phyloP scores from a whole-genome alignment of 2,329 filamentous ascomycete species.

The Pestalotiopsis sp. region DNA sequence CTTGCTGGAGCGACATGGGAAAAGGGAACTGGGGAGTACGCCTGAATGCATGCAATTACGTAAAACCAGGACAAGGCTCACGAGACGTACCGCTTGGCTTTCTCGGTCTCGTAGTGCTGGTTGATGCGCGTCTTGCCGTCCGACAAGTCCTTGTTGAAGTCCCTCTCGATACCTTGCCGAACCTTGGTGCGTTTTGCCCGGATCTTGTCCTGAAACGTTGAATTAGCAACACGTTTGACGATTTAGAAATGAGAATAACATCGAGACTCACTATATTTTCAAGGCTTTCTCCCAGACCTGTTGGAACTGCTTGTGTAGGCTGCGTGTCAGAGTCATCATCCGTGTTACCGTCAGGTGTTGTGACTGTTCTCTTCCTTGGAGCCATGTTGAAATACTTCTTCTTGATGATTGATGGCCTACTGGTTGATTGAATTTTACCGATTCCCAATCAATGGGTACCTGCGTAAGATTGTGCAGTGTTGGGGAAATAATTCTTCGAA shows the following conservation, averaged over 20 bases:
- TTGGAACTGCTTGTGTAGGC: not conserved
- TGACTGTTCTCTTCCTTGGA: constrained; percentile 6
- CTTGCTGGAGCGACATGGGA: not conserved
- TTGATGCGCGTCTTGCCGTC: not conserved
- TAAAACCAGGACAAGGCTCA: not conserved
- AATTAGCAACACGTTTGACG: not conserved
- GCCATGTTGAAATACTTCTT: too few species aligned
- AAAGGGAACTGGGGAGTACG: too few species aligned
- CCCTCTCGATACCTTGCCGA: not conserved
- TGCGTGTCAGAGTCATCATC: not conserved
- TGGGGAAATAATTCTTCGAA: too few species aligned
- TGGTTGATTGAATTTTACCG: too few species aligned
- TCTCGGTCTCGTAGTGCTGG: constrained; percentile 7
- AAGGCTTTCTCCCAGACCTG: not conserved
- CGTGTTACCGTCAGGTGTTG: constrained; percentile 1
- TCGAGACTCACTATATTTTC: not conserved
- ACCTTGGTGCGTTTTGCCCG: not conserved
- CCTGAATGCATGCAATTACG: not conserved
- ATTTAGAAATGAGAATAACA: not conserved
- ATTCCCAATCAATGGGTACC: too few species aligned
- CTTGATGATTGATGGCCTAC: not conserved
- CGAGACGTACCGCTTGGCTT: constrained; percentile 5
- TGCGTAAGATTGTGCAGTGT: too few species aligned
- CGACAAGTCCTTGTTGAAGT: constrained; percentile 1
- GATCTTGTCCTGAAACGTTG: not conserved